Percentiles rank a stretch among this genome's conserved stretches.
These are phyloP conservation scores for Bipolaris zeicola DNA, from an alignment of 2,329 filamentous ascomycete genomes.

Conservation along the genomic window DNA sequence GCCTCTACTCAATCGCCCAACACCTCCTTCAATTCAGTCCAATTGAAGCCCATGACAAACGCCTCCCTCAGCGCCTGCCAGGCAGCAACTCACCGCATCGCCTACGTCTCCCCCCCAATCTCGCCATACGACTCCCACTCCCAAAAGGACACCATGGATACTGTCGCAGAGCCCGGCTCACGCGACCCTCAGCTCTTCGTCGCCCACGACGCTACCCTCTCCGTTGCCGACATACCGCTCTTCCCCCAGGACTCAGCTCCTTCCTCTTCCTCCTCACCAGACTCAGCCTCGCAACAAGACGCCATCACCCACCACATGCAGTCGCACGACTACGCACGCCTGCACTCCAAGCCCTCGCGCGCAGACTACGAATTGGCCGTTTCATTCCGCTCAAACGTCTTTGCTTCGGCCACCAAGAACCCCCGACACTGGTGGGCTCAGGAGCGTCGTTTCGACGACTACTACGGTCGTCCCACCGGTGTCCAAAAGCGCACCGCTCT, in stretches of 20 bases:
- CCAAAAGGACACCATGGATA: constrained; percentile 47
- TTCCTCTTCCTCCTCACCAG: constrained; percentile 10
- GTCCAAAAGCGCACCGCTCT: constrained; percentile 44
- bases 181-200: constrained; percentile 47
- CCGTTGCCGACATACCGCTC: constrained; percentile 42
- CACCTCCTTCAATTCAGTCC: constrained; percentile 37
- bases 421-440: constrained; percentile 46
- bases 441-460: constrained; percentile 60
- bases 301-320: constrained; percentile 46
- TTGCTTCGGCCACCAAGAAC: constrained; percentile 45
- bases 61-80: constrained; percentile 24
- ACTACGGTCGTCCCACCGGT: constrained; percentile 52
- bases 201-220: constrained; percentile 31
- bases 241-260: constrained; percentile 39
- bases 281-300: constrained; percentile 25
- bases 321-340: constrained; percentile 35
- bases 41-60: constrained; percentile 29
- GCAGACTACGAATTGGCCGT: constrained; percentile 47
- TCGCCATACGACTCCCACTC: constrained; percentile 45
- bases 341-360: constrained; percentile 40
- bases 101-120: constrained; percentile 49
- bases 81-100: constrained; percentile 34
- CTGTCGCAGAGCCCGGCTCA: constrained; percentile 33
- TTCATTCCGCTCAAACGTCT: constrained; percentile 43
- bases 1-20: constrained; percentile 30